These are phyloP conservation scores for Penicillium nordicum DNA, from an alignment of 2,329 filamentous ascomycete species.

Conservation along the genomic window DNA sequence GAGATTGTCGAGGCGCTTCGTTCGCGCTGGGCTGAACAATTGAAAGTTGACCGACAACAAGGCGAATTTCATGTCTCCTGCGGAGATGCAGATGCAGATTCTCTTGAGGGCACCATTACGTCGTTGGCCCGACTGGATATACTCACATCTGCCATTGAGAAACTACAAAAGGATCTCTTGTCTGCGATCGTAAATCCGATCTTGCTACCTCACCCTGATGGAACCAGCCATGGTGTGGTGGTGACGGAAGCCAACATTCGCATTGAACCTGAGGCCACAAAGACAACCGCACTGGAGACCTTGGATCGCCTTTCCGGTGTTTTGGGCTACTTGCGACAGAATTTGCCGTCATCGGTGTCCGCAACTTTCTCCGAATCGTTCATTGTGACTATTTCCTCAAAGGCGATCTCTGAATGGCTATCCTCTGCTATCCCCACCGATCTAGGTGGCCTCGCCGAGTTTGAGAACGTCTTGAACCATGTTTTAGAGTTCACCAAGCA, in stretches of 20 bases:
- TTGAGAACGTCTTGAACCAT: constrained; percentile 66
- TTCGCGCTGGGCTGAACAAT: constrained; percentile 66
- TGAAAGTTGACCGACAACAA: constrained; percentile 59
- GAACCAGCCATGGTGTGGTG: constrained; percentile 26
- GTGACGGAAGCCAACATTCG: constrained; percentile 29
- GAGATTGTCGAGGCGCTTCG: constrained; percentile 65
- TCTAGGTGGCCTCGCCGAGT: constrained; percentile 65
- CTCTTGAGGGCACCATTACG: constrained; percentile 31
- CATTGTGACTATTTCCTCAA: constrained; percentile 64
- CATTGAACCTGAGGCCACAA: constrained; percentile 24
- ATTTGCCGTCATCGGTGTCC: constrained; percentile 49
- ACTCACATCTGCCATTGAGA: constrained; percentile 28
- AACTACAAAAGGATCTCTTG: constrained; percentile 34
- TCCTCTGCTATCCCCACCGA: constrained; percentile 72
- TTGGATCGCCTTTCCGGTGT: constrained; percentile 45
- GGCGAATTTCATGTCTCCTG: constrained; percentile 57
- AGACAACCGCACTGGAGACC: constrained; percentile 33
- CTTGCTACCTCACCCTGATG: constrained; percentile 25
- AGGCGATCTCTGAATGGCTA: constrained; percentile 71
- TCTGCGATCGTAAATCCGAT: constrained; percentile 34
- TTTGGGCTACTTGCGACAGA: constrained; percentile 50
- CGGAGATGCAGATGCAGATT: constrained; percentile 36
- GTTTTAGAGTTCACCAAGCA: constrained; percentile 62
- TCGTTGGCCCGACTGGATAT: constrained; percentile 33
- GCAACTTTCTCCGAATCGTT: constrained; percentile 63